Evolutionary conservation across 2,329 filamentous ascomycete species (phyloP).

Genomic region (Pseudocercospora vitis): DNA sequence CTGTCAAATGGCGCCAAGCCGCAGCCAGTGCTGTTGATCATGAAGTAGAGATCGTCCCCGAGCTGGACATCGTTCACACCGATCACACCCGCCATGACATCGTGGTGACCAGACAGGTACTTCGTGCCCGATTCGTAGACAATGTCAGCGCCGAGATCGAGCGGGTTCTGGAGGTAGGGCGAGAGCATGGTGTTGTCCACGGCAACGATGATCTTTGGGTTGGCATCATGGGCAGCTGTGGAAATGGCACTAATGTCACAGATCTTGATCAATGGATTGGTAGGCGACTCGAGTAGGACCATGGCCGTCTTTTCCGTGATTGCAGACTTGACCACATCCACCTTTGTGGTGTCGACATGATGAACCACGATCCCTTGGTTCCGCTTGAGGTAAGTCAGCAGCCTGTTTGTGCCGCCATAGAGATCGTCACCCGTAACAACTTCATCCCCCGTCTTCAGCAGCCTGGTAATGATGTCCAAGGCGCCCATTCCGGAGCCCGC

Average conservation of each 20-base stretch:
- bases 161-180: constrained; percentile 86
- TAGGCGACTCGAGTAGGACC: constrained; percentile 94
- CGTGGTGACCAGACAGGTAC: constrained; percentile 95
- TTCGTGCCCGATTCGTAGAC: constrained; percentile 98
- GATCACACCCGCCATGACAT: constrained; percentile 97
- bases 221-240: constrained; percentile 70
- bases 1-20: constrained; percentile 93
- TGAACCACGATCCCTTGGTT: constrained; percentile 91
- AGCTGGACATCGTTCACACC: constrained; percentile 80
- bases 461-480: constrained; percentile 88
- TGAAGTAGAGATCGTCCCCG: constrained; percentile 90
- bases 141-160: constrained; percentile 91
- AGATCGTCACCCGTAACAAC: constrained; percentile 96
- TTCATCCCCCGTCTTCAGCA: constrained; percentile 89
- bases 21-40: constrained; percentile 94
- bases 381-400: constrained; percentile 86
- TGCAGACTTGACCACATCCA: constrained; percentile 67
- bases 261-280: constrained; percentile 97
- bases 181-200: constrained; percentile 99
- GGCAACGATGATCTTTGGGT: constrained; percentile 76
- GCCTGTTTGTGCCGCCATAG: constrained; percentile 90
- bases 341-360: constrained; percentile 89
- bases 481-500: constrained; percentile 98
- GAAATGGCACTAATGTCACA: constrained; percentile 86
- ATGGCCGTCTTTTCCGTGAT: constrained; percentile 83